Conservation (phyloP, 352 stramenopile species). For the Phytophthora palmivora region DNA sequence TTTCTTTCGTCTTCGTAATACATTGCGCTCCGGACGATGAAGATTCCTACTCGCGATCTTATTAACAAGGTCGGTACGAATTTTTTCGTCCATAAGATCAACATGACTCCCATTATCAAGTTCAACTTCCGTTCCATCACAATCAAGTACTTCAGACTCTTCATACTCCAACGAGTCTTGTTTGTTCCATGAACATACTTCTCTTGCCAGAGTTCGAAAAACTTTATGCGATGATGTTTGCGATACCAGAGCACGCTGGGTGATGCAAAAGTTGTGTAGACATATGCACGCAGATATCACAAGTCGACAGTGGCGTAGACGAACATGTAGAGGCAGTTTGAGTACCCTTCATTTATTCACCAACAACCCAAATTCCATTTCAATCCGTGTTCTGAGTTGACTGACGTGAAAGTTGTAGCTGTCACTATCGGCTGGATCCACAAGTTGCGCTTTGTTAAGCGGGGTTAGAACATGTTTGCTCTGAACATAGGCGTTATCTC, state of each 20-base stretch:
- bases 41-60: no score
- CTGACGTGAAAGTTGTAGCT: slow-evolving; percentile 3
- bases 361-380: slow-evolving; percentile 5
- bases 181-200: not conserved
- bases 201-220: not conserved
- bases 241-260: not conserved
- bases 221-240: not conserved
- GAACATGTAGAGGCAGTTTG: not conserved
- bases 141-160: no score
- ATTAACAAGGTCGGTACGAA: no score
- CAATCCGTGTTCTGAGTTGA: slow-evolving; percentile 7
- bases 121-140: no score
- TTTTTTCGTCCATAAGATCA: no score
- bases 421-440: not conserved
- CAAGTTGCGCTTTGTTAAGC: not conserved
- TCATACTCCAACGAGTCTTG: not conserved
- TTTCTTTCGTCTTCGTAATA: no score
- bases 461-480: no score
- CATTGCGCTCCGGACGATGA: no score
- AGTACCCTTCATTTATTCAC: slow-evolving; percentile 1
- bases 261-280: not conserved
- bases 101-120: no score
- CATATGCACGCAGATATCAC: not conserved
- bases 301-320: not conserved
- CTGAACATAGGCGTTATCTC: no score